Evolutionary conservation across 1,284 basidiomycete genomes (phyloP), one percentile per base, ranked within the genome.

Genomic region (Ganoderma multipileum): DNA sequence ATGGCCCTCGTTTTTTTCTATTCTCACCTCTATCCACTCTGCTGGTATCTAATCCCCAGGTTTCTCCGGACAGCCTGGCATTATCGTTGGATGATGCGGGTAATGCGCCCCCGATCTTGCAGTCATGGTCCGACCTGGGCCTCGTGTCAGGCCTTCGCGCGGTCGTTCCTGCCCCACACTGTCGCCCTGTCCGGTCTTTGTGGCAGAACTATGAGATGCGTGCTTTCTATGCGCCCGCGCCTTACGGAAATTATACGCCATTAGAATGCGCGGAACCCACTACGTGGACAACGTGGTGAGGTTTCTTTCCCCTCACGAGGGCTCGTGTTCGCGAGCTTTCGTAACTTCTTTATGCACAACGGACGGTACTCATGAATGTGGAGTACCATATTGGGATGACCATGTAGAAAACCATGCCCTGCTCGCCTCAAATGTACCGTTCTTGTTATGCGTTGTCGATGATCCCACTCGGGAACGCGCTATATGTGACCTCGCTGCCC

Each of bases 81-180:
- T 11, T 28, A 36, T 33, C 38, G 18, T 44, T 30, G 44, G 61
- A 52, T 61, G 44, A 14, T 42, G 54, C 69, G 52, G 9, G 33
- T 54, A 61, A 28, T 36, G 65, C 28, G 62, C 52, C 50, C 36
- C 38, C 2, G 50, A 26, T 54, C 3, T 41, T 55, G 61, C 66
- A 63, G 38, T 50, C 44, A 36, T 42, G 61, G 50, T 36, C 12
- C 44, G n/a, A n/a, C 44, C 7, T 4, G 23, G 8, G n/a, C 47
- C 47, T 26, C 47, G 47, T 39, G 18, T 39, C 59, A 8, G 26
- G 9, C 18, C 26, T 64, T 28, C 39, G 20, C 41, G 33, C 60
- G 61, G 61, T 28, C 26, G 57, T 59, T 23, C 63, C 65, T 71
- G 47, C 71, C 66, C 68, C 71, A 39, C 61, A 72, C 66, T 61